phyloP scores from a whole-genome alignment of 1,284 basidiomycete genomes.

The Irpex sp. region DNA sequence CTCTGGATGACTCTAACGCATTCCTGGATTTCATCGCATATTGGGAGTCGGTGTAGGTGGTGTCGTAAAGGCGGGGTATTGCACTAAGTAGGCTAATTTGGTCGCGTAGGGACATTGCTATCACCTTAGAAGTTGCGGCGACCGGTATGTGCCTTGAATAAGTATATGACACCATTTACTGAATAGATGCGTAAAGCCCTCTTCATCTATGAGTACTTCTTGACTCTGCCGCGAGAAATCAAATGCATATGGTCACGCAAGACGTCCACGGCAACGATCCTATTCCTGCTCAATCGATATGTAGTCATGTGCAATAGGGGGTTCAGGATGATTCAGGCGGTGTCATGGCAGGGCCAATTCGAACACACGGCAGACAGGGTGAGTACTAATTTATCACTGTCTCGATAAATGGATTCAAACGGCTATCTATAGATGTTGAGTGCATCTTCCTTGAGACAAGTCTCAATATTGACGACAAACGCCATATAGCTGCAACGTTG shows the following conservation, averaged over 20 bases:
- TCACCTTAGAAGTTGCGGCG: background rate
- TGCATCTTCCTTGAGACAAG: background rate
- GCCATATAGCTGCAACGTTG: constrained; percentile 3
- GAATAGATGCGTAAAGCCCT: background rate
- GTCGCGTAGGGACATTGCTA: background rate
- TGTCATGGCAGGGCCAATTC: constrained; percentile 13
- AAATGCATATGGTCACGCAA: background rate
- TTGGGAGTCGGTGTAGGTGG: background rate
- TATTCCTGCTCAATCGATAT: constrained; percentile 10
- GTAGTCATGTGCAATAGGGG: constrained; percentile 16
- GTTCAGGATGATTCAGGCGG: constrained; percentile 12
- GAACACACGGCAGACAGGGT: constrained; percentile 10
- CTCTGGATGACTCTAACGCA: background rate
- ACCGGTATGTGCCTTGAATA: background rate
- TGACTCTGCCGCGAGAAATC: constrained; percentile 1
- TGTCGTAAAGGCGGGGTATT: background rate
- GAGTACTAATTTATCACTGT: background rate
- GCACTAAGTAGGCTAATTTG: background rate
- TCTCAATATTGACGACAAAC: background rate
- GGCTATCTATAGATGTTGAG: background rate
- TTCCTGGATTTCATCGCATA: background rate
- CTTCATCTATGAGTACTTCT: background rate
- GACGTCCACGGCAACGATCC: background rate
- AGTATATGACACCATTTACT: background rate
- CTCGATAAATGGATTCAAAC: too few species aligned